phyloP scores from a whole-genome alignment of 2,329 filamentous ascomycete species.

The Fusarium staphyleae region DNA sequence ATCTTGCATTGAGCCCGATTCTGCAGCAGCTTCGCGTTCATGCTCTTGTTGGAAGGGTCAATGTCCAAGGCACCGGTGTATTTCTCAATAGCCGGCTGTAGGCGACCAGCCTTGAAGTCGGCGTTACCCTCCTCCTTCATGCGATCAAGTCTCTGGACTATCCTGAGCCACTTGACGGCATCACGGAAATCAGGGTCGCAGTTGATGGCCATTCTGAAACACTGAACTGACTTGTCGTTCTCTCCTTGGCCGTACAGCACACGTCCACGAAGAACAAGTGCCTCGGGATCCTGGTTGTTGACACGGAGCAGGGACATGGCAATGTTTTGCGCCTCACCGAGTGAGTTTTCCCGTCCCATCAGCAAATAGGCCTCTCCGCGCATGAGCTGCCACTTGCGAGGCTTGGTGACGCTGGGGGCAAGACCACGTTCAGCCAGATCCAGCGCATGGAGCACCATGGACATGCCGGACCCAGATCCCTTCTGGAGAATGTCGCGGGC shows the following conservation, averaged over 20 bases:
- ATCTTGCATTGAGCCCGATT: constrained; percentile 88
- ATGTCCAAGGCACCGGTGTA: constrained; percentile 85
- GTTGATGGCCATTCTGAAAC: constrained; percentile 87
- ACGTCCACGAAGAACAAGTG: constrained; percentile 85
- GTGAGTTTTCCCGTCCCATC: constrained; percentile 87
- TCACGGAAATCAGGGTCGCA: constrained; percentile 92
- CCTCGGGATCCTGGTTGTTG: constrained; percentile 93
- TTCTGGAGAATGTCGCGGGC: constrained; percentile 79
- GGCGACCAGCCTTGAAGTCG: constrained; percentile 86
- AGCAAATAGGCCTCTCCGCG: constrained; percentile 90
- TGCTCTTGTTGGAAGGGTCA: constrained; percentile 87
- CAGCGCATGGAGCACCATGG: constrained; percentile 90
- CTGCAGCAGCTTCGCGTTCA: constrained; percentile 92
- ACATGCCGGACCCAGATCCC: constrained; percentile 80
- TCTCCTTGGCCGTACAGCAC: constrained; percentile 91
- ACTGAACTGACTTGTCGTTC: constrained; percentile 91
- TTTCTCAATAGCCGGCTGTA: constrained; percentile 80
- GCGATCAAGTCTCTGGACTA: constrained; percentile 88
- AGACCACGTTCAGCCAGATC: constrained; percentile 88
- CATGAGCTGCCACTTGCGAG: constrained; percentile 93
- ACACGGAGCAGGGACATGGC: constrained; percentile 85
- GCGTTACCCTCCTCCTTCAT: constrained; percentile 94
- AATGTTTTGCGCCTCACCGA: constrained; percentile 91
- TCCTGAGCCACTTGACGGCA: constrained; percentile 86
- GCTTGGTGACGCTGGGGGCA: constrained; percentile 76